Percentiles rank a stretch among this genome's conserved stretches.
phyloP scores from a whole-genome alignment of 192 early-diverging fungal species.

The Podila horticola region DNA sequence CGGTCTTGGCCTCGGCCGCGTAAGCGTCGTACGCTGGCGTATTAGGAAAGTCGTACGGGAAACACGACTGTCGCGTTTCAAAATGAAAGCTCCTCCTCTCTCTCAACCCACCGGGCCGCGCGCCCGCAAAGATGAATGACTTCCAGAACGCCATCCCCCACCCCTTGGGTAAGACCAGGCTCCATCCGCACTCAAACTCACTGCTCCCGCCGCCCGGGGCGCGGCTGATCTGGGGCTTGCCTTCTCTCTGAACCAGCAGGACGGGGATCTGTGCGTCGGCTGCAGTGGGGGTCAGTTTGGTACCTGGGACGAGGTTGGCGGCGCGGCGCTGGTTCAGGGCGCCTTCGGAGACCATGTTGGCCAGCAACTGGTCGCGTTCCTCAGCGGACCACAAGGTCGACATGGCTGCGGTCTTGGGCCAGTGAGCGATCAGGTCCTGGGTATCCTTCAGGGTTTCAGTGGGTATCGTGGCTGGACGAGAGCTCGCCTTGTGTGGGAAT shows the following conservation, averaged over 20 bases:
- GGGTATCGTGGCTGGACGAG: conserved; percentile 47
- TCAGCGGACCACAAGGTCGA: conserved; percentile 69
- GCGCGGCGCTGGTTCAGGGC: conserved; percentile 51
- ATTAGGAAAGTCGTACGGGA: conserved; percentile 88
- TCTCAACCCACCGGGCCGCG: conserved; percentile 78
- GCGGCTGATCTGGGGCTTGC: conserved; percentile 16
- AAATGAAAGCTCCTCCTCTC: conserved; percentile 79
- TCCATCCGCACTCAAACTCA: conserved; percentile 79
- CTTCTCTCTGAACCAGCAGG: conserved; percentile 82
- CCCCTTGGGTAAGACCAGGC: conserved; percentile 79
- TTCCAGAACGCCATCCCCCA: conserved; percentile 93
- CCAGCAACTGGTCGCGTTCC: conserved; percentile 51
- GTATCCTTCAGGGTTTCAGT: conserved; percentile 32
- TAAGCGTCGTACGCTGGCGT: conserved; percentile 71
- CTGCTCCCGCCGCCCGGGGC: conserved; percentile 46
- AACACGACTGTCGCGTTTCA: conserved; percentile 79
- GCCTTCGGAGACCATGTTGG: conserved; percentile 22
- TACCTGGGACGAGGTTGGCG: conserved; percentile 78
- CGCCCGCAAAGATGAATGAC: conserved; percentile 88
- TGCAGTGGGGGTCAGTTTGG: conserved; percentile 61
- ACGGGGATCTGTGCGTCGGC: conserved; percentile 80
- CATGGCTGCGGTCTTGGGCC: conserved; percentile 64
- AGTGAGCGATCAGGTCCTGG: conserved; percentile 57
- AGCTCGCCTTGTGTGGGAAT: conserved; percentile 64
- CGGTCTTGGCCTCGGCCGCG: conserved; percentile 52